These are phyloP conservation scores for Eurotiales sp. DNA, from an alignment of 2,329 filamentous ascomycete species.

Conservation along the genomic window DNA sequence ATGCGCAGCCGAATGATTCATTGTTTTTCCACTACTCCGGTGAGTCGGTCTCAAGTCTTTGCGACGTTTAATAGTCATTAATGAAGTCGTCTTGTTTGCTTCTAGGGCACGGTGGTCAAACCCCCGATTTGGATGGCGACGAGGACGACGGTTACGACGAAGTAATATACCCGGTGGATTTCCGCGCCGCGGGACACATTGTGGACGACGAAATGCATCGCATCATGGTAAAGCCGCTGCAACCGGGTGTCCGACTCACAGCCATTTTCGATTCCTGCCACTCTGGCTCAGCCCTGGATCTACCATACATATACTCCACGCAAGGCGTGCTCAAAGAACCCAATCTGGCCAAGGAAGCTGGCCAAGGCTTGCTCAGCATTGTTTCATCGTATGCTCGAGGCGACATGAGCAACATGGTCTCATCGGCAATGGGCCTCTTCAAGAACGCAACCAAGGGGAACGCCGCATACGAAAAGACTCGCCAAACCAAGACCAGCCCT, in stretches of 20 bases:
- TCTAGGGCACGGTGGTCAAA: conserved; percentile 70
- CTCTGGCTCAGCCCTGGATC: conserved; percentile 62
- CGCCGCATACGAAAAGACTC: conserved; percentile 71
- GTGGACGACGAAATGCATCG: conserved; percentile 76
- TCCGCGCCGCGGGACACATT: conserved; percentile 65
- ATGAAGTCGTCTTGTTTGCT: background rate
- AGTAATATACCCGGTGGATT: conserved; percentile 75
- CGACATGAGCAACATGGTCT: conserved; percentile 77
- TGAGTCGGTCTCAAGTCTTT: conserved; percentile 40
- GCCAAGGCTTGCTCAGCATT: conserved; percentile 61
- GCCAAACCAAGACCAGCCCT: conserved; percentile 85
- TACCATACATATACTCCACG: conserved; percentile 65
- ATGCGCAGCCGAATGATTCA: conserved; percentile 86
- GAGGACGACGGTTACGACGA: conserved; percentile 76
- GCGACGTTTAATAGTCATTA: background rate
- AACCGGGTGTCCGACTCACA: conserved; percentile 73
- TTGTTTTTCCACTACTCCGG: conserved; percentile 97
- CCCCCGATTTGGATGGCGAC: conserved; percentile 68
- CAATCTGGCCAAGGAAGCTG: conserved; percentile 64
- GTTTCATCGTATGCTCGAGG: conserved; percentile 77
- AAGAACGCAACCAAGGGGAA: conserved; percentile 83
- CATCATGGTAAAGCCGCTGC: conserved; percentile 71
- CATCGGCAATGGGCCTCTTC: conserved; percentile 74
- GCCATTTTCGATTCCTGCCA: conserved; percentile 68
- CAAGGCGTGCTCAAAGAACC: conserved; percentile 66